Evolutionary conservation across 805 yeast species (phyloP), one percentile per base, ranked within the genome.

Genomic region (Yarrowia sp.): DNA sequence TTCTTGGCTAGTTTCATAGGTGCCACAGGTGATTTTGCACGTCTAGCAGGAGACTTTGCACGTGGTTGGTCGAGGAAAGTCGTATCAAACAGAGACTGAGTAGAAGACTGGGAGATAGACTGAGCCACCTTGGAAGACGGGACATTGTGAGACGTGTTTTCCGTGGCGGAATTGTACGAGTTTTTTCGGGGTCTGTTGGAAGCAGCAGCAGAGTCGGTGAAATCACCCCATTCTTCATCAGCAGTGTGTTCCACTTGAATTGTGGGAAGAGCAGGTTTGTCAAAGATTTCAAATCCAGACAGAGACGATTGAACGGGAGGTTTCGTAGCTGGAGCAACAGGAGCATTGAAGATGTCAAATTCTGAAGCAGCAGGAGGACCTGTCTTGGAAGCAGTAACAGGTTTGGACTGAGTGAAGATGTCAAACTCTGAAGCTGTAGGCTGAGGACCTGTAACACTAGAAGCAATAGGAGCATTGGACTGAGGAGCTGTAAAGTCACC

Each of bases 201-300:
- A 8, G 43, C 13, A 1, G 58, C 43, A 8, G 28, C 58, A 11
- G 58, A 51, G 58, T 51, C 58, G 8, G 58, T 51, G 15, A 55
- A 55, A 9, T 55, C 61, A 5, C 61, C 61, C 61, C 61, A 55
- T 15, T 55, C 61, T 11, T 55, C 61, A 9, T 55, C 61, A 4
- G 31, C 47, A 2, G 41, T 28, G 2, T 39, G 38, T 15, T 28
- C n/a, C 13, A 41, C 32, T 28, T 39, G 36, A 18, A 39, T 55
- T 2, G 61, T 15, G 1, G 61, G 47, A 7, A 47, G 22, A 33
- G 58, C 11, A 2, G 58, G 58, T 10, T 51, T 51, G 43, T 51
- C 58, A 13, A 51, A 51, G 5, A 51, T 38, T 8, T 51, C 58
- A 22, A 51, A 51, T 9, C 58, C 58, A 3, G 58, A 51, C 10